A percentile compares a stretch with the other conserved stretches of the same genome.
Evolutionary conservation across 2,329 filamentous ascomycete species (phyloP).

Genomic region (Sarocladium strictum): DNA sequence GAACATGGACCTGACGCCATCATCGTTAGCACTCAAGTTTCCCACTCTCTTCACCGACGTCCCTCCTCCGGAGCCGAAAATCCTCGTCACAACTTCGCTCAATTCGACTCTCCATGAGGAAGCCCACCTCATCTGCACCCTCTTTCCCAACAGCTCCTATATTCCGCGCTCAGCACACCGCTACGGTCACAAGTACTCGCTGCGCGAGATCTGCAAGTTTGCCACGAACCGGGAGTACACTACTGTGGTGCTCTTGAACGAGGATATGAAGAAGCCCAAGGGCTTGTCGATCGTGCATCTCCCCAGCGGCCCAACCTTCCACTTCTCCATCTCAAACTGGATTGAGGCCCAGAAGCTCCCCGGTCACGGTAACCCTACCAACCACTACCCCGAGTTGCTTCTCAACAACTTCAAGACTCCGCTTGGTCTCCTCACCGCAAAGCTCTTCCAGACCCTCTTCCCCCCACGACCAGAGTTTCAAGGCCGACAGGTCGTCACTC

Average conservation of each 20-base stretch:
- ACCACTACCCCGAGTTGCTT: slow-evolving; percentile 84
- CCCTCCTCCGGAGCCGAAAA: slow-evolving; percentile 63
- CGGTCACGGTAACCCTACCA: slow-evolving; percentile 81
- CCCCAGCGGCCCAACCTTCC: slow-evolving; percentile 81
- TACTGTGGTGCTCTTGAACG: slow-evolving; percentile 75
- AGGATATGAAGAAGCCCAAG: slow-evolving; percentile 80
- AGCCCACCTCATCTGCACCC: slow-evolving; percentile 67
- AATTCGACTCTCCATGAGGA: slow-evolving; percentile 84
- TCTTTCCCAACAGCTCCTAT: slow-evolving; percentile 86
- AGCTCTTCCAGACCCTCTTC: slow-evolving; percentile 59
- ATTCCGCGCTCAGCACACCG: slow-evolving; percentile 79
- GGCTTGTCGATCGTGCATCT: slow-evolving; percentile 81
- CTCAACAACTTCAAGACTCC: slow-evolving; percentile 95
- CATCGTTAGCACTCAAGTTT: slow-evolving; percentile 55
- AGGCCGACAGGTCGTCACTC: slow-evolving; percentile 82
- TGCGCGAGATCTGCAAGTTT: slow-evolving; percentile 84
- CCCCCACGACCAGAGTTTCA: slow-evolving; percentile 77
- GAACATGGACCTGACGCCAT: slow-evolving; percentile 57
- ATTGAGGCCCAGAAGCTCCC: slow-evolving; percentile 81
- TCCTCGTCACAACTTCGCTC: slow-evolving; percentile 85
- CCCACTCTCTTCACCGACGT: slow-evolving; percentile 55
- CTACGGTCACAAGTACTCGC: slow-evolving; percentile 83
- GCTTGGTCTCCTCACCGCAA: slow-evolving; percentile 79
- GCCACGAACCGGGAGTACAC: slow-evolving; percentile 79
- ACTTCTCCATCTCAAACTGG: slow-evolving; percentile 89